Conservation (phyloP, 2,329 filamentous ascomycete species). For the Pseudogymnoascus sp. region DNA sequence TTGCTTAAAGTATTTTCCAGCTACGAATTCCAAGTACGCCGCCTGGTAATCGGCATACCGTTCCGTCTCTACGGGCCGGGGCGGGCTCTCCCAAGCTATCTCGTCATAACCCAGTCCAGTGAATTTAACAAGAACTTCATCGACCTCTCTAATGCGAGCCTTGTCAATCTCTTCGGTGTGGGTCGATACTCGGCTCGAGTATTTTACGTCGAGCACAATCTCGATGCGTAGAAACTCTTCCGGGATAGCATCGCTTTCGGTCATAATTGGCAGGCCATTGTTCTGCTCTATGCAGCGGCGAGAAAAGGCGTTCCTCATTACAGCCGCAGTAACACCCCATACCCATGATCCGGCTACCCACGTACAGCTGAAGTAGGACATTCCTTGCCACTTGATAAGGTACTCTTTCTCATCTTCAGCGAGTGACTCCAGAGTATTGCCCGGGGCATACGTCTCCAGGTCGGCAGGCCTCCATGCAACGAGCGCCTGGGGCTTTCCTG, state of each 20-base stretch:
- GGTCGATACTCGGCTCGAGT: slow-evolving; percentile 42
- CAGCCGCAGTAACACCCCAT: slow-evolving; percentile 54
- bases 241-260: slow-evolving; percentile 69
- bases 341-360: slow-evolving; percentile 93
- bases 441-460: slow-evolving; percentile 44
- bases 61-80: slow-evolving; percentile 50
- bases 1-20: slow-evolving; percentile 60
- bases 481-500: slow-evolving; percentile 63
- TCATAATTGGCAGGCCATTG: slow-evolving; percentile 57
- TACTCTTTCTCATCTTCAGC: slow-evolving; percentile 80
- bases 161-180: slow-evolving; percentile 62
- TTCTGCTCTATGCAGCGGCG: slow-evolving; percentile 53
- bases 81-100: slow-evolving; percentile 79
- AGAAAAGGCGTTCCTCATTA: slow-evolving; percentile 67
- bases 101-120: slow-evolving; percentile 89
- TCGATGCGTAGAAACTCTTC: slow-evolving; percentile 81
- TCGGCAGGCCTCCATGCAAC: slow-evolving; percentile 79
- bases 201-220: slow-evolving; percentile 78
- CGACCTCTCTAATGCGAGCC: slow-evolving; percentile 61
- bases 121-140: slow-evolving; percentile 76
- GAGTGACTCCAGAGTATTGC: slow-evolving; percentile 46
- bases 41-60: slow-evolving; percentile 71
- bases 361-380: slow-evolving; percentile 71
- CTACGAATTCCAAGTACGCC: slow-evolving; percentile 81
- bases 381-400: slow-evolving; percentile 75